Conservation (phyloP, 2,329 filamentous ascomycete species). For the Kalaharituber pfeilii region DNA sequence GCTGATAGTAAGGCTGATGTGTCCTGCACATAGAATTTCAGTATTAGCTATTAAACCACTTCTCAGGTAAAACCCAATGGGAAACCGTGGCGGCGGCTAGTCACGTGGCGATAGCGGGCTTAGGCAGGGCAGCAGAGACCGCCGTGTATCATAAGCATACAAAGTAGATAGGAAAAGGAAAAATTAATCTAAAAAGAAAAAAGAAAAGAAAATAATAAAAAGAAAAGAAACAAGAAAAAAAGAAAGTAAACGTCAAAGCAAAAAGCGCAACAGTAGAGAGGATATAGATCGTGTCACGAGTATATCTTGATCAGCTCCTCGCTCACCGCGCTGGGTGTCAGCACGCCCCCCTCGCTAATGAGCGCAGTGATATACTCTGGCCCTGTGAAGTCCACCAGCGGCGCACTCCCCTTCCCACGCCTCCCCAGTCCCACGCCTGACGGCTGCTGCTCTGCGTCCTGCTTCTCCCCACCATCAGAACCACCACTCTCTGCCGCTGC, state of each 20-base stretch:
- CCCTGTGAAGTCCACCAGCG: slow-evolving; percentile 55
- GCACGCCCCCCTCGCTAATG: slow-evolving; percentile 57
- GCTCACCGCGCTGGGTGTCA: slow-evolving; percentile 35
- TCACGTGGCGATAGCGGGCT: too few species aligned
- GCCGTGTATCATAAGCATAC: neutral
- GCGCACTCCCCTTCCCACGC: slow-evolving; percentile 25
- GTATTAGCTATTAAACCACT: too few species aligned
- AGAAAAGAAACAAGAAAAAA: too few species aligned
- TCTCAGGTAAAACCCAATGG: too few species aligned
- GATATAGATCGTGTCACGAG: too few species aligned
- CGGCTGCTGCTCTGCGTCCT: slow-evolving; percentile 4
- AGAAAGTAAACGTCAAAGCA: neutral
- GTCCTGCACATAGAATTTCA: too few species aligned
- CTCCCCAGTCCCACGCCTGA: slow-evolving; percentile 14
- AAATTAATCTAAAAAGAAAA: neutral
- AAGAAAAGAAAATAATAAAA: neutral
- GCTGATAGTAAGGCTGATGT: too few species aligned
- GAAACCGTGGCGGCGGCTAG: too few species aligned
- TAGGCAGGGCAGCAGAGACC: too few species aligned
- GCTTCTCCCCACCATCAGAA: slow-evolving; percentile 1
- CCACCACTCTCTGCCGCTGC: slow-evolving; percentile 10
- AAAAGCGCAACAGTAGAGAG: too few species aligned
- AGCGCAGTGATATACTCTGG: slow-evolving; percentile 53
- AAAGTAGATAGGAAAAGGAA: neutral
- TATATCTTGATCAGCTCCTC: slow-evolving; percentile 4